Evolutionary conservation across 1,139 yeast genomes (phyloP).

Genomic region (Pneumocystis murina): DNA sequence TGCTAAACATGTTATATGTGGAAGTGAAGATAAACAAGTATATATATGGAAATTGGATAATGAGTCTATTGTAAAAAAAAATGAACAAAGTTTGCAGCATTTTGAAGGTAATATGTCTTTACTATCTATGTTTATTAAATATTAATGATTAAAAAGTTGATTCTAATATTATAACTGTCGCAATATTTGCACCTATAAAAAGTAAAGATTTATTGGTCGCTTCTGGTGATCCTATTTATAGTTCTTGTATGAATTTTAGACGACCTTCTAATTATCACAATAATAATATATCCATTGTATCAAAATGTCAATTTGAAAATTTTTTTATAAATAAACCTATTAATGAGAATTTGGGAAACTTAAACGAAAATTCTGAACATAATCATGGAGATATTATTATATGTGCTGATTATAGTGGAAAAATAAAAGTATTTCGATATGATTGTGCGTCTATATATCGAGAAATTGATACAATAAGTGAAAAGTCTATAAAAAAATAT

Average conservation of each 20-base stretch:
- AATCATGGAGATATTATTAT: constrained; percentile 38
- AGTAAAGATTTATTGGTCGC: constrained; percentile 51
- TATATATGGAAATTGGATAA: constrained; percentile 59
- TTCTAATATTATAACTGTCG: constrained; percentile 56
- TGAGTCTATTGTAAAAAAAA: constrained; percentile 36
- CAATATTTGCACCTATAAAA: constrained; percentile 62
- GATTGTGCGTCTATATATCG: constrained; percentile 38
- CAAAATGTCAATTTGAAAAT: not conserved
- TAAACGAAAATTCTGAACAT: not conserved
- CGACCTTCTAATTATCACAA: constrained; percentile 1
- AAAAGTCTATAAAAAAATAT: not conserved
- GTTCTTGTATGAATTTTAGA: constrained; percentile 19
- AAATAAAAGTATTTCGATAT: constrained; percentile 62
- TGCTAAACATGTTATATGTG: constrained; percentile 66
- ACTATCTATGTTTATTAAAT: not conserved
- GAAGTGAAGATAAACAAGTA: constrained; percentile 77
- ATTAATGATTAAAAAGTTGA: constrained; percentile 41
- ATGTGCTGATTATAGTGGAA: constrained; percentile 62
- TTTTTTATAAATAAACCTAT: not conserved
- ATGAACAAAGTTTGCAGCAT: constrained; percentile 14
- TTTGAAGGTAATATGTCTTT: not conserved
- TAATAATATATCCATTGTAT: not conserved
- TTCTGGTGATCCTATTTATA: constrained; percentile 68
- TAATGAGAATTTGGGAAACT: not conserved
- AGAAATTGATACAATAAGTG: not conserved